A percentile compares a stretch with the other conserved stretches of the same genome.
These are phyloP conservation scores for Aspergillus sp. DNA, from an alignment of 2,329 filamentous ascomycete species.

Conservation along the genomic window DNA sequence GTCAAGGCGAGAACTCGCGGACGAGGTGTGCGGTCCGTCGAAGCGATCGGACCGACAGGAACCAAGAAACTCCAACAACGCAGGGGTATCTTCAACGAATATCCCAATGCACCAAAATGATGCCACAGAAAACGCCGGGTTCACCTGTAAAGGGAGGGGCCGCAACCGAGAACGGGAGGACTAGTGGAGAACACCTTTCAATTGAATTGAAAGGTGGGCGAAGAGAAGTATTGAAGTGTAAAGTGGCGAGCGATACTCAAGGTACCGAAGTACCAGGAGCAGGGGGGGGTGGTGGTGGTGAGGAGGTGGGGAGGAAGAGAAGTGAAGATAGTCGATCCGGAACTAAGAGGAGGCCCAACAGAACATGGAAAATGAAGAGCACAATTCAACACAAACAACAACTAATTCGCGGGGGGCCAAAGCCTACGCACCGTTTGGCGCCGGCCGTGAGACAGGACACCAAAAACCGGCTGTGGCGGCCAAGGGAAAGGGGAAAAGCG, in stretches of 20 bases:
- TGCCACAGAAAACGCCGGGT: conserved; percentile 24
- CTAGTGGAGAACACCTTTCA: conserved; percentile 4
- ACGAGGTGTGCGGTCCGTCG: conserved; percentile 27
- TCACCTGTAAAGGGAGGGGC: conserved; percentile 21
- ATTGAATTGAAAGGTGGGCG: conserved; percentile 14
- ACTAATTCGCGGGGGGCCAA: conserved; percentile 35
- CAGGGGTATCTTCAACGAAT: conserved; percentile 36
- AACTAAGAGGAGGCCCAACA: conserved; percentile 16
- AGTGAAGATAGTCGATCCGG: conserved; percentile 13
- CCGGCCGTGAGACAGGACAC: conserved; percentile 48
- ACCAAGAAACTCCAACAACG: conserved; percentile 30
- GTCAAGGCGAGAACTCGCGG: conserved; percentile 32
- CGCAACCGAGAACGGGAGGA: conserved; percentile 18
- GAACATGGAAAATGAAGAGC: conserved; percentile 14
- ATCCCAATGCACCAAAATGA: conserved; percentile 28
- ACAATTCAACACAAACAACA: conserved; percentile 14
- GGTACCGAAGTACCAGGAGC: conserved; percentile 11
- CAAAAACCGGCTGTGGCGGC: conserved; percentile 47
- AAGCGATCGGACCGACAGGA: conserved; percentile 26
- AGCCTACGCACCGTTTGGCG: conserved; percentile 49
- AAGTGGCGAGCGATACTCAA: conserved; percentile 10
- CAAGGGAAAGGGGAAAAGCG: conserved; percentile 34
- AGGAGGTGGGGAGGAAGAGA: conserved; percentile 7
- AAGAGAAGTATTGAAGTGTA: not conserved
- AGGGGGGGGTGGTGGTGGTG: conserved; percentile 10